These are phyloP conservation scores for Monilinia vaccinii-corymbosi DNA, from an alignment of 2,329 filamentous ascomycete species.

Conservation along the genomic window DNA sequence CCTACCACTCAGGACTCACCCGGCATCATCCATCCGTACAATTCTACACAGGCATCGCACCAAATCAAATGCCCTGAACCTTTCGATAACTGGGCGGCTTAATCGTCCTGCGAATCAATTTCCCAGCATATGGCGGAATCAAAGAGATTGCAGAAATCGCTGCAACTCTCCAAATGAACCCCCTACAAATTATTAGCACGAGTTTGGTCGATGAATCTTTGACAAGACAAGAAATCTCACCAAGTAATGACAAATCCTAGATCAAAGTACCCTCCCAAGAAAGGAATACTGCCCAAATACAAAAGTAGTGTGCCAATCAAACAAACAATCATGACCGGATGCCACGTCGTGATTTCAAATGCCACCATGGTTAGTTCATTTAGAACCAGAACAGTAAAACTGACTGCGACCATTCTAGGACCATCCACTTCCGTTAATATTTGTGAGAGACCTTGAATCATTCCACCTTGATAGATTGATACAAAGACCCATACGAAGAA, in stretches of 20 bases:
- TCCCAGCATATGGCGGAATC: constrained; percentile 78
- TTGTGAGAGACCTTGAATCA: constrained; percentile 93
- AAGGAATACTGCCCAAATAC: constrained; percentile 78
- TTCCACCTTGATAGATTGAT: constrained; percentile 86
- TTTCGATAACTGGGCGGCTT: constrained; percentile 93
- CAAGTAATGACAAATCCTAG: constrained; percentile 64
- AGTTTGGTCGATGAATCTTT: neutral
- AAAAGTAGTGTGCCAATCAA: constrained; percentile 74
- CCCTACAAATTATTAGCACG: constrained; percentile 39
- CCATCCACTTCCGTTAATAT: constrained; percentile 72
- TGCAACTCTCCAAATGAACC: constrained; percentile 79
- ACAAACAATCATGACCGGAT: constrained; percentile 78
- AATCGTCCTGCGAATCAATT: constrained; percentile 74
- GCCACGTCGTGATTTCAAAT: constrained; percentile 94
- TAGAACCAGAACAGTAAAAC: constrained; percentile 82
- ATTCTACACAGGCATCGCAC: neutral
- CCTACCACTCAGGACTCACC: too few relatives aligned
- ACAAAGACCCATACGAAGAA: constrained; percentile 97
- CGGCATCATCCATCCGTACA: neutral
- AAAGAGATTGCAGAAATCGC: constrained; percentile 74
- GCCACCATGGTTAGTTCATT: constrained; percentile 98
- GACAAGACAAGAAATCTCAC: constrained; percentile 36
- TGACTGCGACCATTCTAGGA: constrained; percentile 74
- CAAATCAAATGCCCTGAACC: constrained; percentile 54
- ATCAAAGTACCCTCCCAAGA: constrained; percentile 85